Conservation (phyloP, 306 rosid species). For the Trichosanthes cucumerina region DNA sequence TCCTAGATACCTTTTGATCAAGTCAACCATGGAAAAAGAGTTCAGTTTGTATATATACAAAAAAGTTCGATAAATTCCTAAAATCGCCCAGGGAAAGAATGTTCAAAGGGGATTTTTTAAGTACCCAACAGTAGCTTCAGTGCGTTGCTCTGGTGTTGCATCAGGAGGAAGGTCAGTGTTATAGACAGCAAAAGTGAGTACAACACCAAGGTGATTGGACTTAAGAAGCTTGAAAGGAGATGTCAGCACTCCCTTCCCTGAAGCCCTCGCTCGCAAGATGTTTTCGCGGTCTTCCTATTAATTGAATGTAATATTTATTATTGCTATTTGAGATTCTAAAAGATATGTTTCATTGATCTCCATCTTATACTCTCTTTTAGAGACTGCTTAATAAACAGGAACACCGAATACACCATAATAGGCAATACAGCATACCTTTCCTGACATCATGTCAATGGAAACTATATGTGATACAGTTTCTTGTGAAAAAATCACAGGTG, state of each 20-base stretch:
- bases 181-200: constrained; percentile 85
- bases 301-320: neutral
- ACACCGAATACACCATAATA: neutral
- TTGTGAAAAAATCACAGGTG: constrained; percentile 92
- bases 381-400: neutral
- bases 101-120: constrained; percentile 6
- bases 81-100: neutral
- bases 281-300: constrained; percentile 80
- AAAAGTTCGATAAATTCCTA: neutral
- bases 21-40: constrained; percentile 15
- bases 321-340: constrained; percentile 5
- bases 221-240: constrained; percentile 89
- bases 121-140: constrained; percentile 78
- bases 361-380: neutral
- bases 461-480: constrained; percentile 98
- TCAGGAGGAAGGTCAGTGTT: constrained; percentile 46
- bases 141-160: constrained; percentile 59
- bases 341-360: neutral
- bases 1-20: constrained; percentile 64
- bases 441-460: constrained; percentile 98
- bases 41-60: constrained; percentile 9
- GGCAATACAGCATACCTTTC: constrained; percentile 49
- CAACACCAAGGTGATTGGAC: constrained; percentile 85
- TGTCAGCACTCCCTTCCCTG: constrained; percentile 81
- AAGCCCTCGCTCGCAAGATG: constrained; percentile 84